Conservation (phyloP, 139 green algal species). For the Limnomonas spitsbergensis region DNA sequence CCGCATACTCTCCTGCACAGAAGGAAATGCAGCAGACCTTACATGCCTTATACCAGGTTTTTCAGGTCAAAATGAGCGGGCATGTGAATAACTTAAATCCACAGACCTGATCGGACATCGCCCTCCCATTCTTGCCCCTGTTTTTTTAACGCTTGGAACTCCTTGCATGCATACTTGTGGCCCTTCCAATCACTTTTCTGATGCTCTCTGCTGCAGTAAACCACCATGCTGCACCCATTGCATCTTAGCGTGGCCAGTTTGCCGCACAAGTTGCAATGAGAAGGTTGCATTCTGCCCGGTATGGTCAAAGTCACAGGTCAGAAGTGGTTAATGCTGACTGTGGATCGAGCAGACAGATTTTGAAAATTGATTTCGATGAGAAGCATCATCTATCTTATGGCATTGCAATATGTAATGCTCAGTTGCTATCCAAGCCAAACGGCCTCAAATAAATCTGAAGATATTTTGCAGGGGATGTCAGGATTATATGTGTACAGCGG, state of each 20-base stretch:
- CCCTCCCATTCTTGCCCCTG: slow-evolving; percentile 13
- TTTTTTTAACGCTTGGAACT: background rate
- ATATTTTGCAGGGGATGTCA: too few relatives aligned
- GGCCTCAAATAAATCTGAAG: too few relatives aligned
- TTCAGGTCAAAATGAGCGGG: background rate
- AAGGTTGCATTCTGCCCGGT: too few relatives aligned
- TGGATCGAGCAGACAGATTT: too few relatives aligned
- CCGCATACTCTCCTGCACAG: slow-evolving; percentile 5
- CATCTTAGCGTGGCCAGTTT: background rate
- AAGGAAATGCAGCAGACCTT: background rate
- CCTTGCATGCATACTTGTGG: slow-evolving; percentile 8
- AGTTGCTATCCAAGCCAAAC: too few relatives aligned
- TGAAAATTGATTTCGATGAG: too few relatives aligned
- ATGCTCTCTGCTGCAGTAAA: slow-evolving; percentile 12
- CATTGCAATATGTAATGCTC: too few relatives aligned
- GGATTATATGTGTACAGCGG: too few relatives aligned
- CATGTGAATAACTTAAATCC: background rate
- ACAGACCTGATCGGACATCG: slow-evolving; percentile 5
- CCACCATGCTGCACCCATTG: background rate
- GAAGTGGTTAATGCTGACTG: too few relatives aligned
- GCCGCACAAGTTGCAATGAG: slow-evolving; percentile 18
- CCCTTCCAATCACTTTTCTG: background rate
- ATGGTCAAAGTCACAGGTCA: too few relatives aligned
- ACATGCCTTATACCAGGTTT: background rate
- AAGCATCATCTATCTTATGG: too few relatives aligned